These are phyloP conservation scores for Phytophthora vignae DNA, from an alignment of 352 stramenopile species.

Conservation along the genomic window DNA sequence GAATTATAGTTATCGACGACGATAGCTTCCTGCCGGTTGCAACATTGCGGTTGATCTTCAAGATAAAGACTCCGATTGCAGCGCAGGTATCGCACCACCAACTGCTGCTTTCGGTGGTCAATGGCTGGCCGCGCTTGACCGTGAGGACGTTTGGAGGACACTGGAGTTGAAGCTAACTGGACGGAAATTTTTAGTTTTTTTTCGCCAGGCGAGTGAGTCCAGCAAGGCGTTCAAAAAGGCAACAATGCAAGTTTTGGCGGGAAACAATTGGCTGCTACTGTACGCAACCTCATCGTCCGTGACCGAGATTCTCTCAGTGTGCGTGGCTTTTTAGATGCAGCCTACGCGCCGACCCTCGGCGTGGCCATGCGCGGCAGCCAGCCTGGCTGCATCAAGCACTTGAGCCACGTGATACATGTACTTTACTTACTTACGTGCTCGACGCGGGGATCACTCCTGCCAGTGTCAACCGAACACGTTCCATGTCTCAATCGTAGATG, in stretches of 20 bases:
- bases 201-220: background rate
- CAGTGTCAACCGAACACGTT: too few relatives aligned
- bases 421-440: too few relatives aligned
- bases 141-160: background rate
- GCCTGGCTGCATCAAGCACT: slow-evolving; percentile 29
- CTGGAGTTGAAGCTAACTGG: background rate
- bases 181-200: background rate
- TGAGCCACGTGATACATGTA: slow-evolving; percentile 20
- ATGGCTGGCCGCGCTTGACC: too few relatives aligned
- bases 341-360: background rate
- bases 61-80: background rate
- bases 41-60: background rate
- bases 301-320: too few relatives aligned
- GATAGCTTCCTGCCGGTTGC: background rate
- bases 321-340: background rate
- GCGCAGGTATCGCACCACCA: too few relatives aligned
- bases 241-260: background rate
- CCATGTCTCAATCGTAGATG: too few relatives aligned
- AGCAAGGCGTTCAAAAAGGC: slow-evolving; percentile 2
- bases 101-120: too few relatives aligned
- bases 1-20: too few relatives aligned
- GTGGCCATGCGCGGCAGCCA: background rate
- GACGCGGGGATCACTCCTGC: too few relatives aligned
- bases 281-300: background rate
- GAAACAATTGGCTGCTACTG: background rate